phyloP scores from a whole-genome alignment of 2,329 filamentous ascomycete species.

The Helminthosporium solani region DNA sequence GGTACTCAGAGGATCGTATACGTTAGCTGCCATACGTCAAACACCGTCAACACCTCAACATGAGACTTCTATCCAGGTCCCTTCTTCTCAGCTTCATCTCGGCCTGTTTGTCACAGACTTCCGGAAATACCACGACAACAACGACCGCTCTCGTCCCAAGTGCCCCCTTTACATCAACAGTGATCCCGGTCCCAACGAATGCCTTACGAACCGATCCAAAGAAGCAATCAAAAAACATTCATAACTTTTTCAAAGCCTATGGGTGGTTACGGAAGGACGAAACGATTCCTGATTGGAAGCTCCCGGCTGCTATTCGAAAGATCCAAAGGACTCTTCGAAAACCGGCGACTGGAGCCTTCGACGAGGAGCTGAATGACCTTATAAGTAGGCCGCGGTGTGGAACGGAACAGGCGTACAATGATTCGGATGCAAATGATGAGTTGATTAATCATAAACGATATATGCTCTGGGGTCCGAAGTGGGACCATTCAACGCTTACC shows the following conservation, averaged over 20 bases:
- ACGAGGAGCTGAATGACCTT: slow-evolving; percentile 25
- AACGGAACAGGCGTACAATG: slow-evolving; percentile 25
- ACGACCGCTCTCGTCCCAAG: slow-evolving; percentile 25
- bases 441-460: slow-evolving; percentile 19
- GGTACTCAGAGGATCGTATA: neutral
- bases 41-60: too few relatives aligned
- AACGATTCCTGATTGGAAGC: slow-evolving; percentile 22
- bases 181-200: slow-evolving; percentile 7
- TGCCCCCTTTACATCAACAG: slow-evolving; percentile 10
- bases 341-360: slow-evolving; percentile 27
- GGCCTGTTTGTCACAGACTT: slow-evolving; percentile 5
- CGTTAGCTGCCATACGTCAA: neutral
- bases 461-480: slow-evolving; percentile 32
- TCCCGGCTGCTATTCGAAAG: slow-evolving; percentile 29
- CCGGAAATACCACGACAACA: slow-evolving; percentile 6
- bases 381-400: slow-evolving; percentile 30
- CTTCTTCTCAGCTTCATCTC: slow-evolving; percentile 9
- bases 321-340: slow-evolving; percentile 28
- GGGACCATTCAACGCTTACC: slow-evolving; percentile 27
- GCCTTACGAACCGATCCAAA: slow-evolving; percentile 15
- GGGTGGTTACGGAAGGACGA: slow-evolving; percentile 26
- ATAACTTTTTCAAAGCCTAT: slow-evolving; percentile 33
- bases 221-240: slow-evolving; percentile 27
- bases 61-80: slow-evolving; percentile 11
- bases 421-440: slow-evolving; percentile 16